These are phyloP conservation scores for Wickerhamomyces hampshirensis DNA, from an alignment of 805 yeast genomes.

Conservation along the genomic window DNA sequence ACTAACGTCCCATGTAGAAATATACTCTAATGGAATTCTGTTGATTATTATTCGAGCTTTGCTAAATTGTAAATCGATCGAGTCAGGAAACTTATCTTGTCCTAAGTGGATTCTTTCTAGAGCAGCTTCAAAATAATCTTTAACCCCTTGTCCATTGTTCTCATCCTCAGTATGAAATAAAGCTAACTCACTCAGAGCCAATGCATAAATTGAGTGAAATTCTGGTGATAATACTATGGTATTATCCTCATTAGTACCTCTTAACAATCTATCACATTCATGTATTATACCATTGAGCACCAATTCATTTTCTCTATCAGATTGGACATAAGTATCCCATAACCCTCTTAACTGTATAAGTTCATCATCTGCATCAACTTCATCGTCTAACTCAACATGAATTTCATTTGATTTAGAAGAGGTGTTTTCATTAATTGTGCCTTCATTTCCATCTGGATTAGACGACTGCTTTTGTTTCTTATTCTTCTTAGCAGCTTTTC, in stretches of 20 bases:
- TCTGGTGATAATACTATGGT: constrained; percentile 35
- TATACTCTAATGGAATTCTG: constrained; percentile 53
- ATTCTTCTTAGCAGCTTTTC: constrained; percentile 48
- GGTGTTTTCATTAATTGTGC: constrained; percentile 11
- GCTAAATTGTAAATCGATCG: constrained; percentile 45
- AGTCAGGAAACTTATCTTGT: constrained; percentile 41
- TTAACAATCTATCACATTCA: constrained; percentile 78
- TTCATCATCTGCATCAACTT: constrained; percentile 72
- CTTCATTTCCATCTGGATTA: constrained; percentile 7
- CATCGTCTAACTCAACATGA: constrained; percentile 65
- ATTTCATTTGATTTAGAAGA: constrained; percentile 35
- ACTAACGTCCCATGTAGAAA: constrained; percentile 44
- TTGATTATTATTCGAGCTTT: constrained; percentile 51
- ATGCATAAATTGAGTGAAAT: constrained; percentile 72
- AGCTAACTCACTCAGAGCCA: constrained; percentile 62
- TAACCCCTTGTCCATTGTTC: constrained; percentile 33
- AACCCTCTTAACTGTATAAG: constrained; percentile 70
- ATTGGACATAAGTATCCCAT: constrained; percentile 56
- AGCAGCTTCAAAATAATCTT: constrained; percentile 64
- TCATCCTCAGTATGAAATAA: constrained; percentile 46
- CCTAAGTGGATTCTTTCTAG: constrained; percentile 66
- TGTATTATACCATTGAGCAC: constrained; percentile 83
- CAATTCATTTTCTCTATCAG: constrained; percentile 57
- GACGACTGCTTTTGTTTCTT: constrained; percentile 32
- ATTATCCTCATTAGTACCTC: constrained; percentile 30